phyloP scores from a whole-genome alignment of 208 protist genomes.

The Crithidia bombi region DNA sequence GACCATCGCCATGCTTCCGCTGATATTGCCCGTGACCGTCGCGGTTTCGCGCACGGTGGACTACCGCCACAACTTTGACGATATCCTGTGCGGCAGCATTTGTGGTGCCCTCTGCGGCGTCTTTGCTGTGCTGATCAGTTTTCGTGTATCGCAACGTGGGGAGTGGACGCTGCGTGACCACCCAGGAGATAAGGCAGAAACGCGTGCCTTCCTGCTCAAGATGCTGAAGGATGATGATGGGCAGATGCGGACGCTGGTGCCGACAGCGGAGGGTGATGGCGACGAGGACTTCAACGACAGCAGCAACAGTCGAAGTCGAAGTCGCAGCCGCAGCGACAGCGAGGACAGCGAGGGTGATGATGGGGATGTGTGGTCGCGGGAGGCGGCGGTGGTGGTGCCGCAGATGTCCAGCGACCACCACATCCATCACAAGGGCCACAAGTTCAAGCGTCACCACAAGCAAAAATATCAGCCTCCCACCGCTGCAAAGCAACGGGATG shows the following conservation, averaged over 20 bases:
- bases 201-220: neutral
- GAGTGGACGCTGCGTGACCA: slow-evolving; percentile 53
- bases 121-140: slow-evolving; percentile 41
- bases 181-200: slow-evolving; percentile 22
- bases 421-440: neutral
- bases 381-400: neutral
- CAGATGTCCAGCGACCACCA: neutral
- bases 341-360: neutral
- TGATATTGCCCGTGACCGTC: slow-evolving; percentile 63
- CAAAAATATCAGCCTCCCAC: no score
- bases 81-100: slow-evolving; percentile 70
- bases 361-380: neutral
- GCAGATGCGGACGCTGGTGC: neutral
- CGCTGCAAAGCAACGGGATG: neutral
- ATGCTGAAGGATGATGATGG: neutral
- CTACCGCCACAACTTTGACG: slow-evolving; percentile 87
- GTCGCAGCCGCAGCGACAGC: neutral
- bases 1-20: slow-evolving; percentile 49
- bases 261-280: neutral
- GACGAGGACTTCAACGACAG: neutral
- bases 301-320: neutral
- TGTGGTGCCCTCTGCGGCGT: slow-evolving; percentile 59
- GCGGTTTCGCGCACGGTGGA: slow-evolving; percentile 79
- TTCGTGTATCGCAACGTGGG: slow-evolving; percentile 31
- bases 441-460: neutral